Base-by-base conservation (phyloP, 192 early-diverging fungal species). In the Coemansia sp. region DNA sequence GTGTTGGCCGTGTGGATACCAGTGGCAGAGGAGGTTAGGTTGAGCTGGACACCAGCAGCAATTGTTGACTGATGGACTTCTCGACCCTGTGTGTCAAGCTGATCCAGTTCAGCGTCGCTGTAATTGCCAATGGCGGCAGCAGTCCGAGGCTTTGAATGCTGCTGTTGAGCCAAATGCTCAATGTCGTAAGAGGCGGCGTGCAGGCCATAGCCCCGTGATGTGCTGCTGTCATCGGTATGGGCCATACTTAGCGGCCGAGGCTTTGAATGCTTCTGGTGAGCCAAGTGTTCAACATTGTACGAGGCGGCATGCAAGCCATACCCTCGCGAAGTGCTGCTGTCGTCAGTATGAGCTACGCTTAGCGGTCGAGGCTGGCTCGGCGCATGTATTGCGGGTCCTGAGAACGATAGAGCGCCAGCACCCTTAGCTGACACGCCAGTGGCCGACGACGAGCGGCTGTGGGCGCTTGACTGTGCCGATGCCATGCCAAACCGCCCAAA, bases 401-500 rank as follows among this genome's bases (percentile, higher is more conserved):
- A 29, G 57, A 49, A 32, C 45, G 43, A 38, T 29, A 59, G 24
- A 45, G 58, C 37, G 48, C 27, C 15, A n/a, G 65, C 15, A 8
- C 5, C 21, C n/a, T 53, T 17, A 4, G 23, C 22, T 9, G 65
- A 17, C 2, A 19, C 51, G 29, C 66, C 59, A 15, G 67, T 57
- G 12, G 64, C 62, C 9, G 76, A 79, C 19, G 71, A 64, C 29
- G 76, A 69, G 51, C 76, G 76, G 57, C 67, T 73, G 51, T 73
- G 76, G 5, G 60, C 49, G 52, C 60, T 48, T 32, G 62, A 53
- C 25, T 64, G 59, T 10, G 64, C 62, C 1, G 57, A 60, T 11
- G 72, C 72, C 70, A 72, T 71, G 52, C 76, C 76, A 5, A 79
- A 79, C 22, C 64, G 64, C 22, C 76, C 76, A 67, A 79, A 79